Conservation (phyloP, 495 filamentous ascomycete species). For the Oleoguttula mirabilis region DNA sequence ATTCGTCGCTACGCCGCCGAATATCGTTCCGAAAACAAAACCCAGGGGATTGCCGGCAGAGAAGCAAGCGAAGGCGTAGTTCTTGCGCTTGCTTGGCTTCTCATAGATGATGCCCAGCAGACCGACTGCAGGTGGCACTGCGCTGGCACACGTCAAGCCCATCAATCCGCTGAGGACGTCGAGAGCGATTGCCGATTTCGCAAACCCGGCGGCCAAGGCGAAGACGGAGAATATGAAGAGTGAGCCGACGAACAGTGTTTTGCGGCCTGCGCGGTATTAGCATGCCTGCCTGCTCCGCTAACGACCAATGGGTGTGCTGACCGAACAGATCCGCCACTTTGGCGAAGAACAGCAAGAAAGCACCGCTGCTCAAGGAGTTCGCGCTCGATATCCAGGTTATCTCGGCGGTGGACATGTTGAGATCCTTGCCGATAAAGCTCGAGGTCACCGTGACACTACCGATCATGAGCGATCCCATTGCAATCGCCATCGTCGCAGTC, state of each 20-base stretch:
- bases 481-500: constrained; percentile 57
- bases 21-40: constrained; percentile 53
- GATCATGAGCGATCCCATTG: constrained; percentile 46
- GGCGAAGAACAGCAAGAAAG: constrained; percentile 63
- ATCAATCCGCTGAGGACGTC: constrained; percentile 53
- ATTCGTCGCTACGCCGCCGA: constrained; percentile 54
- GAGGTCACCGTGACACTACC: constrained; percentile 52
- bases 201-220: constrained; percentile 46
- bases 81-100: constrained; percentile 50
- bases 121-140: constrained; percentile 56
- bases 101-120: constrained; percentile 53
- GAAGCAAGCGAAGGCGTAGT: constrained; percentile 55
- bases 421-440: constrained; percentile 46
- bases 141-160: constrained; percentile 49
- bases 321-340: constrained; percentile 61
- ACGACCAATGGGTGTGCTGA: neutral
- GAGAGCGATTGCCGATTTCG: constrained; percentile 49
- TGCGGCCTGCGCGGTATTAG: constrained; percentile 34
- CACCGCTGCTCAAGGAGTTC: constrained; percentile 46
- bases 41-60: constrained; percentile 60
- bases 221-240: constrained; percentile 52
- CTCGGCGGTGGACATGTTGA: constrained; percentile 55
- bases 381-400: constrained; percentile 54
- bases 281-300: neutral
- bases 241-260: constrained; percentile 52